Conservation (phyloP, 345 rosid species). For the Odontarrhena argentea region DNA sequence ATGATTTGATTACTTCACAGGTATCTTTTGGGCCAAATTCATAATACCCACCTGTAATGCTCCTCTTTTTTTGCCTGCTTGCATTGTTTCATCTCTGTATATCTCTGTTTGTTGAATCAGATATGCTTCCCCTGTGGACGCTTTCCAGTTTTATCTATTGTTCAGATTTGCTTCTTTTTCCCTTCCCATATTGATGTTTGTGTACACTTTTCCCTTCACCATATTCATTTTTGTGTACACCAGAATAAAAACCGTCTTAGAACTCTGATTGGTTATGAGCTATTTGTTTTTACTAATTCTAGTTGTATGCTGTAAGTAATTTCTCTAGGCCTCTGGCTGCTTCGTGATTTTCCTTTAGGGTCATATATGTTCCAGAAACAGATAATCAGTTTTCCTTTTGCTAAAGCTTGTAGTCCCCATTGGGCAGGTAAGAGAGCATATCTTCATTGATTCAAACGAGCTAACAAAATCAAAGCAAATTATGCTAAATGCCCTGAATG, state of each 20-base stretch:
- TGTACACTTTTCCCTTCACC: conserved; percentile 8
- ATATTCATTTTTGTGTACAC: conserved; percentile 15
- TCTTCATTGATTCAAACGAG: conserved; percentile 70
- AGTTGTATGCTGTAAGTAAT: background rate
- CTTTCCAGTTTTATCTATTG: background rate
- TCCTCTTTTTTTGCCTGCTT: background rate
- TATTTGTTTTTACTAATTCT: background rate
- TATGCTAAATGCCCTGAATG: conserved; percentile 76
- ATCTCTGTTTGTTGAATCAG: conserved; percentile 15
- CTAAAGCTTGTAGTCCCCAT: conserved; percentile 29
- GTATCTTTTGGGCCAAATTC: conserved; percentile 39
- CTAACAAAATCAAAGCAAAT: conserved; percentile 87
- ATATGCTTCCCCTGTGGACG: background rate
- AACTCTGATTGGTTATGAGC: background rate
- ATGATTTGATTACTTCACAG: conserved; percentile 66
- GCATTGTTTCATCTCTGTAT: conserved; percentile 19
- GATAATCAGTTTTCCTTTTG: conserved; percentile 9
- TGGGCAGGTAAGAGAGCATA: conserved; percentile 72
- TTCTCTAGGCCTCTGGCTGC: background rate
- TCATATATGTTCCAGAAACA: conserved; percentile 15
- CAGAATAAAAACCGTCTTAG: background rate
- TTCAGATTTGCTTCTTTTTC: conserved; percentile 3
- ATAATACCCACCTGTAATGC: background rate
- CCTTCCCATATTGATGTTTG: conserved; percentile 17
- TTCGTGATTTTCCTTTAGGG: conserved; percentile 4